phyloP scores from a whole-genome alignment of 108 stramenopile species.

The Craspedostauros australis region DNA sequence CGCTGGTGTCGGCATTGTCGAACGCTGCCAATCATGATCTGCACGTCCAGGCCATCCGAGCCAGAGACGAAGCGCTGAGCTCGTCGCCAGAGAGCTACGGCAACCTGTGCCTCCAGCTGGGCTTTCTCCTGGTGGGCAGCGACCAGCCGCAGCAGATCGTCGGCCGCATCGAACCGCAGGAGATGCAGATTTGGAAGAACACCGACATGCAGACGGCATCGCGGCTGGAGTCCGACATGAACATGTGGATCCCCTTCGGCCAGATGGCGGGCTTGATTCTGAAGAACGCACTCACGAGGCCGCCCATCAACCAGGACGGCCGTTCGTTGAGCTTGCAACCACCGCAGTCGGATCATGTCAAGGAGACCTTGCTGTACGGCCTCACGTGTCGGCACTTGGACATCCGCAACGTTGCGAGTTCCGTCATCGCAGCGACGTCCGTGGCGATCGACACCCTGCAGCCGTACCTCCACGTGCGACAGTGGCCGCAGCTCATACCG shows the following conservation, averaged over 20 bases:
- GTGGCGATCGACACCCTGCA: conserved; percentile 37
- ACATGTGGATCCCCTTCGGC: conserved; percentile 69
- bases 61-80: conserved; percentile 62
- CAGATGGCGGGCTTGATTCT: conserved; percentile 87
- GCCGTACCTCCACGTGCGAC: conserved; percentile 24
- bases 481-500: conserved; percentile 44
- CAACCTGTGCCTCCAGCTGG: conserved; percentile 53
- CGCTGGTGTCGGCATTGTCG: conserved; percentile 65
- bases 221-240: conserved; percentile 24
- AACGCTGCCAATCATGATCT: conserved; percentile 52
- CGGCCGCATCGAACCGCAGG: conserved; percentile 21
- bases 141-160: conserved; percentile 28
- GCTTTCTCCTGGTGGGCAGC: conserved; percentile 28
- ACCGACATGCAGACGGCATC: conserved; percentile 27
- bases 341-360: conserved; percentile 23
- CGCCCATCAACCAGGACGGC: conserved; percentile 26
- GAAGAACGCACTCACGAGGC: conserved; percentile 74
- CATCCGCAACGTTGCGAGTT: conserved; percentile 38
- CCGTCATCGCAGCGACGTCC: conserved; percentile 42
- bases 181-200: conserved; percentile 48
- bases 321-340: conserved; percentile 10
- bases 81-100: conserved; percentile 50
- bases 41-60: conserved; percentile 65
- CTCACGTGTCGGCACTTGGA: conserved; percentile 26
- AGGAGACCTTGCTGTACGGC: conserved; percentile 31